These are phyloP conservation scores for Apiospora koreana DNA, from an alignment of 2,329 filamentous ascomycete species.

Conservation along the genomic window DNA sequence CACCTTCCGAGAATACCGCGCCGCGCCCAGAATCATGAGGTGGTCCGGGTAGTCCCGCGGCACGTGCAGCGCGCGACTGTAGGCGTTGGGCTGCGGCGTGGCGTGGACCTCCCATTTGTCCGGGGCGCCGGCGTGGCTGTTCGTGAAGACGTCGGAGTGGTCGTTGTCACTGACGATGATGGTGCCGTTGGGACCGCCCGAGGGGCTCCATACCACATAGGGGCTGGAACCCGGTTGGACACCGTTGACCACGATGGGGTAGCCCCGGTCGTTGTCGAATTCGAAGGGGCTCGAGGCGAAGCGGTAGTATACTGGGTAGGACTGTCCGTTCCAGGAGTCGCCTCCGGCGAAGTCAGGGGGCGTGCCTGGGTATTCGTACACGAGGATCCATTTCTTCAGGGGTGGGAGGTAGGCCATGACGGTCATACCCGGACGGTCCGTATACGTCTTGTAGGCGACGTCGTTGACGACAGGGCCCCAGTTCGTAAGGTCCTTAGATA, in stretches of 20 bases:
- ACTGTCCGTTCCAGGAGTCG: too few relatives aligned
- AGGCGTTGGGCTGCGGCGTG: neutral
- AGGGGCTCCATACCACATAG: too few relatives aligned
- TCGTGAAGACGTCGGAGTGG: neutral
- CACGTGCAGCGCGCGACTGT: neutral
- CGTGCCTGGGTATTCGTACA: neutral
- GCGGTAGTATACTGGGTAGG: too few relatives aligned
- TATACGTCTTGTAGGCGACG: neutral
- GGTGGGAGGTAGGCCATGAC: neutral
- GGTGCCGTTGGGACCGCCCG: too few relatives aligned
- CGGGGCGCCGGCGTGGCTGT: neutral
- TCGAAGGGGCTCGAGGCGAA: too few relatives aligned
- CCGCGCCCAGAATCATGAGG: too few relatives aligned
- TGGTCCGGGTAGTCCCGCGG: too few relatives aligned
- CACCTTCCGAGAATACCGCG: too few relatives aligned
- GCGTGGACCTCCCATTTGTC: neutral
- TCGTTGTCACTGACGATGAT: neutral
- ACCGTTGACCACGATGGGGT: too few relatives aligned
- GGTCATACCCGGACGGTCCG: neutral
- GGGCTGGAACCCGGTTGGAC: too few relatives aligned
- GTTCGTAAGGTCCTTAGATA: neutral
- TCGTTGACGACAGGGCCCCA: neutral
- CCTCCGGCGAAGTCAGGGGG: too few relatives aligned
- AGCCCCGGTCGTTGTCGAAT: too few relatives aligned
- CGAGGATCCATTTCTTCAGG: neutral